Percentiles rank a stretch among this genome's conserved stretches.
phyloP scores from a whole-genome alignment of 2,329 filamentous ascomycete genomes.

The Neoscytalidium dimidiatum region DNA sequence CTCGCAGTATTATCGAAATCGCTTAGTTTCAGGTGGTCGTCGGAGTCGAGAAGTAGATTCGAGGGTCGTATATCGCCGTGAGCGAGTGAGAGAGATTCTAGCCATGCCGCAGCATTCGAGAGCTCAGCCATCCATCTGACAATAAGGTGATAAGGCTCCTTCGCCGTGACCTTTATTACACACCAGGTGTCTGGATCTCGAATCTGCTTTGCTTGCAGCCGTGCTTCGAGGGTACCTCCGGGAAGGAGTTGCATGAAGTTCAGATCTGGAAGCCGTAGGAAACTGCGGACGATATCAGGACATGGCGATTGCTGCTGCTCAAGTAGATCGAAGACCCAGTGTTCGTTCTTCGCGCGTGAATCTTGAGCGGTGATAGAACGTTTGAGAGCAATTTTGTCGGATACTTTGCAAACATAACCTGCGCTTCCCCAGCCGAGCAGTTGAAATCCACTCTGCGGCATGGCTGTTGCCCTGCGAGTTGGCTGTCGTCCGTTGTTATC shows the following conservation, averaged over 20 bases:
- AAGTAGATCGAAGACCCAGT: background rate
- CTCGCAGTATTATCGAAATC: background rate
- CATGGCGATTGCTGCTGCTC: background rate
- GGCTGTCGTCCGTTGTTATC: background rate
- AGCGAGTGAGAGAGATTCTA: background rate
- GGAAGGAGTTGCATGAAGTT: background rate
- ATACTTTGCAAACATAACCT: background rate
- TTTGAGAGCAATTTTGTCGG: background rate
- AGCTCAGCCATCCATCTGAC: background rate
- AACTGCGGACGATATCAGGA: background rate
- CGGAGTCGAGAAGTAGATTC: background rate
- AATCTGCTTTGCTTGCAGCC: background rate
- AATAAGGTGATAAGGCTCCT: background rate
- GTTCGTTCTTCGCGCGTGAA: background rate
- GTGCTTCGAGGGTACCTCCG: background rate
- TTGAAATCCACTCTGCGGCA: too few relatives aligned
- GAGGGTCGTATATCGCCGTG: background rate
- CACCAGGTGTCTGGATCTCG: background rate
- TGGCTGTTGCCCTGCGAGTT: too few relatives aligned
- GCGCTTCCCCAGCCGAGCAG: background rate
- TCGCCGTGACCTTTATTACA: background rate
- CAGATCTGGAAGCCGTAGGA: background rate
- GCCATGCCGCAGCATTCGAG: background rate
- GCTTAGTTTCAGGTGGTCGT: background rate
- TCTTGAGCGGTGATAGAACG: background rate